Evolutionary conservation across 306 rosid genomes (phyloP).

Genomic region (Mimosa pudica): DNA sequence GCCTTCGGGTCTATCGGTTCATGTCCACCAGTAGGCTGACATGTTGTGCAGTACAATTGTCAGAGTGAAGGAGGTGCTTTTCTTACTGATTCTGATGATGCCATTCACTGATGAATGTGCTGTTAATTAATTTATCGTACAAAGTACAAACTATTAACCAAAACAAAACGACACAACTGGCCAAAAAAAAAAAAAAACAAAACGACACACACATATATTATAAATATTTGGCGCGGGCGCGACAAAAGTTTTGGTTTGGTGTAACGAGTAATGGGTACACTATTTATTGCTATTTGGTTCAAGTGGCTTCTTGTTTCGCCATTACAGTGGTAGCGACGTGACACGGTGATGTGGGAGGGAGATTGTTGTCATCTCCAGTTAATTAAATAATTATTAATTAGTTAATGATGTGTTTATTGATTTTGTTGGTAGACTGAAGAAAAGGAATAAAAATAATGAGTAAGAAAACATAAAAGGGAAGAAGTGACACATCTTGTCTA

Average conservation of each 20-base stretch:
- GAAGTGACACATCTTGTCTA: constrained; percentile 25
- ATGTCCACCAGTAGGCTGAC: neutral
- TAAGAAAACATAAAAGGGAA: constrained; percentile 15
- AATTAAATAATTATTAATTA: neutral
- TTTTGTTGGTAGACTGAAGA: neutral
- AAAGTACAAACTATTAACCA: too few species aligned
- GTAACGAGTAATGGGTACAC: neutral
- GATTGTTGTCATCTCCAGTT: neutral
- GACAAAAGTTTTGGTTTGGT: neutral
- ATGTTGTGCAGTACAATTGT: neutral
- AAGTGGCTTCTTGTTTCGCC: neutral
- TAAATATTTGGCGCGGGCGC: neutral
- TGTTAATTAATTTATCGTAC: neutral
- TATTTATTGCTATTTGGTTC: neutral
- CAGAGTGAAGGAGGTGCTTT: neutral
- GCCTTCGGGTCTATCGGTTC: neutral
- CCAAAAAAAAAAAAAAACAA: too few species aligned
- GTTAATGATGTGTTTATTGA: neutral
- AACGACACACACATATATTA: neutral
- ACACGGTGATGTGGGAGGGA: neutral
- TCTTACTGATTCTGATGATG: neutral
- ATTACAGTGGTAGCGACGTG: neutral
- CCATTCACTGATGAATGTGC: neutral
- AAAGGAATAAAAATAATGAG: too few species aligned
- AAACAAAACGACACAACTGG: neutral